Percentiles rank a stretch among this genome's conserved stretches.
Conservation (phyloP, 164 flowering plant species). For the Echeveria elegans region DNA sequence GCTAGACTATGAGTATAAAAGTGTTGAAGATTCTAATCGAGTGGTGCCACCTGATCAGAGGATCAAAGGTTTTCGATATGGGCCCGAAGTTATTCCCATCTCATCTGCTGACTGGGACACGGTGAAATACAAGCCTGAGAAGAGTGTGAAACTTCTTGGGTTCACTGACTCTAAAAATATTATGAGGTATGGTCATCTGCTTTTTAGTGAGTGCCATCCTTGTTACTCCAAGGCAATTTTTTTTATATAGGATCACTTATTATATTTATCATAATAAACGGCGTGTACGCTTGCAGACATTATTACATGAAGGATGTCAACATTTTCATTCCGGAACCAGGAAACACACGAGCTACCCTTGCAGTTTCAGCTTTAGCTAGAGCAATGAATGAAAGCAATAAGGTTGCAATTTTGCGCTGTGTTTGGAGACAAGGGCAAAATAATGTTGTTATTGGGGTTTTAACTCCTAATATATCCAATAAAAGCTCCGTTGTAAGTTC, state of each 20-base stretch:
- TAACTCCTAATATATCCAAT: constrained; percentile 81
- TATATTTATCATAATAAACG: neutral
- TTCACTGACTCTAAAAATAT: constrained; percentile 81
- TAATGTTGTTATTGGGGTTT: constrained; percentile 71
- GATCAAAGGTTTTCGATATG: constrained; percentile 90
- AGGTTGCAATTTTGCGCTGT: constrained; percentile 90
- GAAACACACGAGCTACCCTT: constrained; percentile 51
- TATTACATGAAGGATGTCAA: constrained; percentile 83
- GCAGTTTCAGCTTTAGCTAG: constrained; percentile 87
- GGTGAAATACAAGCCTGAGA: constrained; percentile 86
- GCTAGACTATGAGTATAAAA: constrained; percentile 80
- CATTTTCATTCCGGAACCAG: constrained; percentile 83
- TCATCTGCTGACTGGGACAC: constrained; percentile 81
- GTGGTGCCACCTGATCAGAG: constrained; percentile 92
- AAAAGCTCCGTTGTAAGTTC: constrained; percentile 51
- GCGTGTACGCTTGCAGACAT: constrained; percentile 32
- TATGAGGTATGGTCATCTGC: constrained; percentile 41
- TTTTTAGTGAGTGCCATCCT: constrained; percentile 7
- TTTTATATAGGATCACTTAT: neutral
- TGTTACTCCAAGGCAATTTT: neutral
- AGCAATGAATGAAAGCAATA: constrained; percentile 82
- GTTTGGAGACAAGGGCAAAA: constrained; percentile 93
- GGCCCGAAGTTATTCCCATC: constrained; percentile 93
- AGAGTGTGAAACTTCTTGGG: constrained; percentile 87
- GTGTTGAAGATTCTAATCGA: constrained; percentile 44